A percentile compares a stretch with the other conserved stretches of the same genome.
Conservation (phyloP, 2,329 filamentous ascomycete genomes). For the Hysterium pulicare region DNA sequence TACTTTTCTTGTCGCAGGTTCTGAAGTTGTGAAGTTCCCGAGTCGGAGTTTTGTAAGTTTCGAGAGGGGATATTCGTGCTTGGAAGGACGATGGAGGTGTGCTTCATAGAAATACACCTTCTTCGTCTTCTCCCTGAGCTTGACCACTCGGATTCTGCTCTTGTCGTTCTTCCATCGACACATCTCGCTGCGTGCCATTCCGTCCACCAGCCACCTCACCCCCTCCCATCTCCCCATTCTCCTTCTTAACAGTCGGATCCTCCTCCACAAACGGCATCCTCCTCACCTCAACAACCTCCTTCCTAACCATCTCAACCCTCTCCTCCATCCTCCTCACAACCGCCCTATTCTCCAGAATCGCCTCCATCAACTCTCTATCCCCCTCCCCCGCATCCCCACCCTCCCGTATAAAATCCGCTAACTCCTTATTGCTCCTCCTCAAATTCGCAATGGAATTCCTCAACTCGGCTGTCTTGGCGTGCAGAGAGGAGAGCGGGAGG, state of each 20-base stretch:
- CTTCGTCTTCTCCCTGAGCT: background rate
- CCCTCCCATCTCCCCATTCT: background rate
- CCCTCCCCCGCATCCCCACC: slow-evolving; percentile 50
- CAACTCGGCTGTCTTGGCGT: slow-evolving; percentile 72
- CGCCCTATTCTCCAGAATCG: slow-evolving; percentile 66
- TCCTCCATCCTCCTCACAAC: slow-evolving; percentile 68
- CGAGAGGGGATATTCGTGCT: too few relatives aligned
- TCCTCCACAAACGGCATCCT: slow-evolving; percentile 51
- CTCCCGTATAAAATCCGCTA: slow-evolving; percentile 55
- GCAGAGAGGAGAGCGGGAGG: slow-evolving; percentile 63
- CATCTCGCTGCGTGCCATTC: background rate
- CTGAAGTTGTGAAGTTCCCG: too few relatives aligned
- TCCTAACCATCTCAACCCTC: slow-evolving; percentile 60
- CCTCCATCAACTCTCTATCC: slow-evolving; percentile 70
- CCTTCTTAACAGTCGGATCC: slow-evolving; percentile 3
- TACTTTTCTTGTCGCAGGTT: too few relatives aligned
- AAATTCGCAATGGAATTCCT: slow-evolving; percentile 73
- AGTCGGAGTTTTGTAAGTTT: too few relatives aligned
- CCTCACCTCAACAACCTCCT: slow-evolving; percentile 63
- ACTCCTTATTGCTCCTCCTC: slow-evolving; percentile 69
- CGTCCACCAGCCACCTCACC: background rate
- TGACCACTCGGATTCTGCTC: too few relatives aligned
- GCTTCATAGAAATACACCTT: background rate
- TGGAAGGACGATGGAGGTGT: too few relatives aligned
- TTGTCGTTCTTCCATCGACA: background rate